Conservation (phyloP, 1,139 yeast species). For the Suhomyces bribrorum region DNA sequence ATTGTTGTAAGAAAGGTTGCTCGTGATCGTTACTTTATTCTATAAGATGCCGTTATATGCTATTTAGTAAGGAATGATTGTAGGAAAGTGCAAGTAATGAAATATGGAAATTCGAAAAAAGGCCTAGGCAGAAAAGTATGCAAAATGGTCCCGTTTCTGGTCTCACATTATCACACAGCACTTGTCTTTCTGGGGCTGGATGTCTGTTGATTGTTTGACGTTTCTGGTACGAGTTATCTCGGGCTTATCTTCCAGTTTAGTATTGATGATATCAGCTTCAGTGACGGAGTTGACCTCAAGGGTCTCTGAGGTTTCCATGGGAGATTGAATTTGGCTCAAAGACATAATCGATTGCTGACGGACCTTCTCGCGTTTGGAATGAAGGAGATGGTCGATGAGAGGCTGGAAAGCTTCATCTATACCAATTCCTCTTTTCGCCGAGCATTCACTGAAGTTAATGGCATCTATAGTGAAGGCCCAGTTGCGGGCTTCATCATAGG, state of each 20-base stretch:
- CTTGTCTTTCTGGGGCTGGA: neutral
- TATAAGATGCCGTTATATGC: neutral
- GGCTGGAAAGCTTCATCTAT: conserved; percentile 34
- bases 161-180: conserved; percentile 2
- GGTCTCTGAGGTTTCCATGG: conserved; percentile 5
- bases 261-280: neutral
- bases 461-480: conserved; percentile 33
- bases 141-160: too few species aligned
- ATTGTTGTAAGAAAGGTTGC: neutral
- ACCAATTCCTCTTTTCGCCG: conserved; percentile 24
- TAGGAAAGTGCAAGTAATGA: neutral
- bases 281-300: conserved; percentile 2
- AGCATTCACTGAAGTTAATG: conserved; percentile 31
- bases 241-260: neutral
- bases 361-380: conserved; percentile 6
- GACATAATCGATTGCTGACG: conserved; percentile 10
- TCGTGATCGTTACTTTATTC: neutral
- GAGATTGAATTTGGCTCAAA: conserved; percentile 3
- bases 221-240: neutral
- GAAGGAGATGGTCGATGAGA: conserved; percentile 19
- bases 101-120: too few species aligned
- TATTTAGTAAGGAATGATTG: neutral
- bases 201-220: neutral
- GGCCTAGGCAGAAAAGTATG: too few species aligned
- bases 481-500: conserved; percentile 29